Evolutionary conservation across 768 basidiomycete genomes (phyloP), one percentile per base, ranked within the genome.

Genomic region (Neoboletus subvelutipes): DNA sequence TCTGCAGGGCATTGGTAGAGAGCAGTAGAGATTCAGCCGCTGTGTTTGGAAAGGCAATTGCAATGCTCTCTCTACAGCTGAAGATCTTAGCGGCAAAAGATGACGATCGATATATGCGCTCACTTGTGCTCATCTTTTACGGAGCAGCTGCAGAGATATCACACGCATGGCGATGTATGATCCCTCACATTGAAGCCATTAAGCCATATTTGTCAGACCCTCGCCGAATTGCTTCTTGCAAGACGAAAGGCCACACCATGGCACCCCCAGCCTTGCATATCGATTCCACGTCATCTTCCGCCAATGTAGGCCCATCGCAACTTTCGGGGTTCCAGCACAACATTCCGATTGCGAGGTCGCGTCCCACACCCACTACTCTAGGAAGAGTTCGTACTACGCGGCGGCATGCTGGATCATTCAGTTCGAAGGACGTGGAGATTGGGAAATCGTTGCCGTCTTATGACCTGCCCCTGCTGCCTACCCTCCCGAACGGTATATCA

Each of bases 341-440:
- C 22, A 29, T 64, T 33, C 72, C 72, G 18, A 65, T 73, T 28
- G 67, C 66, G 10, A 69, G 63, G 60, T 72, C 67, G 22, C 71
- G 68, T 15, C 63, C 64, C 5, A 63, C 67, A 6, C 70, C 64
- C 22, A 67, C 55, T 59, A 57, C 59, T 26, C 69, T 64, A 55
- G 79, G 73, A 54, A 78, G 80, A 57, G 72, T 71, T 26, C 84
- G 84, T 28, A 86, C 81, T 48, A 80, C 83, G 24, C 80, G 94
- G 43, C 80, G 94, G 37, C 90, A 96, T 70, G 94, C 91, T 6
- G 94, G 94, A n/a, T 96, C 94, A 4, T 98, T 96, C 75, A 96
- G 94, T 59, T 86, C 81, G 26, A 90, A 92, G 67, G 94, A 97
- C 68, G 89, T 96, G 7, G 88, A 96, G 67, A 85, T 91, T 50